A percentile compares a stretch with the other conserved stretches of the same genome.
These are phyloP conservation scores for Aspergillus viridinutans DNA, from an alignment of 2,329 filamentous ascomycete genomes.

Conservation along the genomic window DNA sequence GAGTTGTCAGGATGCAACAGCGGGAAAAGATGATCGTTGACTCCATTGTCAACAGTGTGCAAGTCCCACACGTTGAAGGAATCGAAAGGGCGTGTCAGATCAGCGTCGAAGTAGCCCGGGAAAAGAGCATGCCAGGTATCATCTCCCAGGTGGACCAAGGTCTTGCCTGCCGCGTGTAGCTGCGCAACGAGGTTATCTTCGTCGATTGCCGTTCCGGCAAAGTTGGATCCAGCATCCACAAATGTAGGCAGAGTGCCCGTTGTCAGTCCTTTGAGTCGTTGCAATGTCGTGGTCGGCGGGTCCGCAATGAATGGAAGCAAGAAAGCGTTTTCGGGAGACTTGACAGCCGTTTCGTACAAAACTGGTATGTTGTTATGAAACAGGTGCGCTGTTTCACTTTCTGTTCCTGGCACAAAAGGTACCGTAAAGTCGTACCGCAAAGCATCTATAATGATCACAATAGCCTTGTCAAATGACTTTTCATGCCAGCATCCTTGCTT, in stretches of 20 bases:
- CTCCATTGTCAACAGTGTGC: constrained; percentile 93
- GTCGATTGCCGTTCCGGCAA: constrained; percentile 90
- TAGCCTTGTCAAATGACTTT: constrained; percentile 85
- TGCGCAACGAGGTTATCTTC: constrained; percentile 77
- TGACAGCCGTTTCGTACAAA: constrained; percentile 74
- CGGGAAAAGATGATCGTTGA: constrained; percentile 78
- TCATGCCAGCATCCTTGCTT: constrained; percentile 89
- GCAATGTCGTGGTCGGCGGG: constrained; percentile 87
- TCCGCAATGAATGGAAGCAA: constrained; percentile 94
- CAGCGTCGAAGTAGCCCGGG: constrained; percentile 84
- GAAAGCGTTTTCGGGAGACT: constrained; percentile 76
- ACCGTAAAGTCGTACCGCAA: constrained; percentile 96
- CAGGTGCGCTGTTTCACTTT: constrained; percentile 49
- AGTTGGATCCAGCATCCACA: constrained; percentile 89
- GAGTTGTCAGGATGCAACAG: constrained; percentile 63
- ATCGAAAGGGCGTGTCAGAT: constrained; percentile 84
- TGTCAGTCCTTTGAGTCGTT: constrained; percentile 87
- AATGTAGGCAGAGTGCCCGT: constrained; percentile 95
- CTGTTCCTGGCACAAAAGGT: constrained; percentile 56
- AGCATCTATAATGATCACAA: constrained; percentile 87
- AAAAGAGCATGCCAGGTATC: constrained; percentile 96
- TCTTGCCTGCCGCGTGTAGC: constrained; percentile 62
- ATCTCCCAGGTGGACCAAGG: constrained; percentile 89
- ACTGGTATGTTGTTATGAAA: constrained; percentile 89
- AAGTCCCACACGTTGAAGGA: constrained; percentile 98